Evolutionary conservation across 1,284 basidiomycete genomes (phyloP), one percentile per base, ranked within the genome.

Genomic region (Cryptococcus sp.): DNA sequence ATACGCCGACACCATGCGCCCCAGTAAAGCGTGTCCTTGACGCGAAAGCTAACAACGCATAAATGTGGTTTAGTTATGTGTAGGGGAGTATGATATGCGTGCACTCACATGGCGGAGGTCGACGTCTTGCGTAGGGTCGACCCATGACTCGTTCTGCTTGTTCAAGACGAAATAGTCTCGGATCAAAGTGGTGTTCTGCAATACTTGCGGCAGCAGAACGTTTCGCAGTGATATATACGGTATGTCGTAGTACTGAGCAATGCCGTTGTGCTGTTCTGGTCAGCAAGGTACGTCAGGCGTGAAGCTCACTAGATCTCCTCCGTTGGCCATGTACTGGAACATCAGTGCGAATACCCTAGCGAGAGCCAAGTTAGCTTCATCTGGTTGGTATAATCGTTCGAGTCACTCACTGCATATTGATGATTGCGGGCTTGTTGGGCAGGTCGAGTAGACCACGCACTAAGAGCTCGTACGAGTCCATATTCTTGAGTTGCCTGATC

Each of bases 171-270:
- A 76, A 43, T 61, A 55, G 13, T 72, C 64, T 27, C 49, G 20
- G 7, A 72, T 56, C 45, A 60, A n/a, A 2, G 63, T 56, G 23
- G 52, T 50, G 51, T 73, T 66, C 6, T 47, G 49, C 41, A 73
- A 38, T 13, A 68, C 57, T 3, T 61, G 48, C 3, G 62, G 71
- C 17, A 73, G 60, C 19, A 70, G 30, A 3, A 64, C 62, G 52
- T 75, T 74, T 49, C 73, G 68, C 23, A 71, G 47, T 13, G 71
- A 70, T 5, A 78, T 40, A 10, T 62, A 67, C 0, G 76, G 76
- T 13, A 72, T 58, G 54, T 78, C 76, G 61, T 78, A 78, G 58
- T 56, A 75, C 45, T 73, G 70, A 2, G 68, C 58, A 6, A 72
- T 47, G 52, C 73, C 73, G 40, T 62, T 45, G 54, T 75, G 70